Percentiles rank a stretch among this genome's conserved stretches.
Evolutionary conservation across 2,329 filamentous ascomycete species (phyloP).

Genomic region (Leptographium galeiforme): DNA sequence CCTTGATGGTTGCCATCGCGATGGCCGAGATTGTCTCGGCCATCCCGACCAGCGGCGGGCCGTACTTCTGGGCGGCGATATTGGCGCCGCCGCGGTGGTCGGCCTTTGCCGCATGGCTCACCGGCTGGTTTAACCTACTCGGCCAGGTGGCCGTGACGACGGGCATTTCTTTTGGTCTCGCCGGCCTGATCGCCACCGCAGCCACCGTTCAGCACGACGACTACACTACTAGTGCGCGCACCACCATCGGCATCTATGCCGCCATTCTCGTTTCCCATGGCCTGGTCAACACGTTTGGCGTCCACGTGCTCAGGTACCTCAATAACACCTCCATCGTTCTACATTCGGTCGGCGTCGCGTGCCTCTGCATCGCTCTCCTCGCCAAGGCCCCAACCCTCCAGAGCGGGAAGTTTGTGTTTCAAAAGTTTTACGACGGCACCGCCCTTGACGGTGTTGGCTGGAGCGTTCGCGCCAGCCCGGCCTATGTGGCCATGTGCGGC

Average conservation of each 20-base stretch:
- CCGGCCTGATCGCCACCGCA: slow-evolving; percentile 23
- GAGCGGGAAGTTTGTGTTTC: slow-evolving; percentile 40
- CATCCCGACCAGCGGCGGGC: slow-evolving; percentile 43
- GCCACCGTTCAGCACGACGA: slow-evolving; percentile 21
- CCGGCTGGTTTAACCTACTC: slow-evolving; percentile 28
- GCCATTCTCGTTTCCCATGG: slow-evolving; percentile 41
- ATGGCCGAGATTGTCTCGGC: slow-evolving; percentile 49
- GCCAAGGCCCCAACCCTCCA: slow-evolving; percentile 44
- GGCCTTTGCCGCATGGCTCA: slow-evolving; percentile 25
- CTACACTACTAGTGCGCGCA: slow-evolving; percentile 27
- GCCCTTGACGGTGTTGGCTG: slow-evolving; percentile 34
- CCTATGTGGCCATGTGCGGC: slow-evolving; percentile 40
- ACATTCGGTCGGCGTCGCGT: slow-evolving; percentile 37
- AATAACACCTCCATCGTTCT: slow-evolving; percentile 43
- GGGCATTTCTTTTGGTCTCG: slow-evolving; percentile 27
- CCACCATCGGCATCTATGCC: slow-evolving; percentile 46
- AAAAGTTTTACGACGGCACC: slow-evolving; percentile 39
- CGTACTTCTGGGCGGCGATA: slow-evolving; percentile 48
- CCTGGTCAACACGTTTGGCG: slow-evolving; percentile 43
- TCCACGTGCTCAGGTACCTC: slow-evolving; percentile 38
- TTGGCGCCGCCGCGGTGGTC: slow-evolving; percentile 33
- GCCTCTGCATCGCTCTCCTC: slow-evolving; percentile 40
- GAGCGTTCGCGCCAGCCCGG: slow-evolving; percentile 36
- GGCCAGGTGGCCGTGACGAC: slow-evolving; percentile 29
- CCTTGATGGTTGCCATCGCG: slow-evolving; percentile 36